These are phyloP conservation scores for Kodamaea sp. DNA, from an alignment of 1,139 yeast genomes.

Conservation along the genomic window DNA sequence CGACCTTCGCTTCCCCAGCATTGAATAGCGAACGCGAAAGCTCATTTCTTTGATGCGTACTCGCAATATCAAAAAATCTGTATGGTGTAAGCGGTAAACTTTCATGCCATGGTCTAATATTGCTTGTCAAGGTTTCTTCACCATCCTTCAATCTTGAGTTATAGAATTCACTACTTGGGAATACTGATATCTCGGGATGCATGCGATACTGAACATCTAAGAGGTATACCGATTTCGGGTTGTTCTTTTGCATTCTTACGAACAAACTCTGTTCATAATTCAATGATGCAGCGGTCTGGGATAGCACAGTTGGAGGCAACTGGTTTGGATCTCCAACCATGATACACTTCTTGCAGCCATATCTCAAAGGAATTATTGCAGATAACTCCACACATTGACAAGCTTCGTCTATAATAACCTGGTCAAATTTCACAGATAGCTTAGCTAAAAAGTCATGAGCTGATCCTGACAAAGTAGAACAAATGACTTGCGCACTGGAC, in stretches of 20 bases:
- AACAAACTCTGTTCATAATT: conserved; percentile 91
- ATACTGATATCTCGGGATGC: conserved; percentile 89
- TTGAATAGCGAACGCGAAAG: conserved; percentile 73
- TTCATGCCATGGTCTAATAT: conserved; percentile 76
- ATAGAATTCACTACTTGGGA: conserved; percentile 87
- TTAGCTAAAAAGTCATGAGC: conserved; percentile 85
- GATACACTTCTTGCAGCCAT: conserved; percentile 87
- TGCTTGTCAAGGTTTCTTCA: conserved; percentile 58
- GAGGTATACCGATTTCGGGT: conserved; percentile 64
- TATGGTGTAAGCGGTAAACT: conserved; percentile 63
- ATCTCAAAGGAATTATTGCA: conserved; percentile 87
- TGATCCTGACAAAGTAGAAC: conserved; percentile 92
- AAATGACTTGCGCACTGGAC: conserved; percentile 80
- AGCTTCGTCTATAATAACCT: conserved; percentile 97
- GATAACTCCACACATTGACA: conserved; percentile 96
- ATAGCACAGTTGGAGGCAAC: conserved; percentile 96
- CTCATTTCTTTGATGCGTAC: conserved; percentile 62
- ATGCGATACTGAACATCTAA: conserved; percentile 96
- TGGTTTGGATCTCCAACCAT: conserved; percentile 99
- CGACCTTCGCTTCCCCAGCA: conserved; percentile 66
- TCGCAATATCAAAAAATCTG: conserved; percentile 70
- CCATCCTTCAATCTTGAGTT: conserved; percentile 75
- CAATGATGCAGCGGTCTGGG: conserved; percentile 66
- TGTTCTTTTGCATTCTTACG: conserved; percentile 83
- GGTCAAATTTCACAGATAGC: conserved; percentile 76